Evolutionary conservation across 2,329 filamentous ascomycete genomes (phyloP), one percentile per base, ranked within the genome.

Genomic region (Clarireedia sp.): DNA sequence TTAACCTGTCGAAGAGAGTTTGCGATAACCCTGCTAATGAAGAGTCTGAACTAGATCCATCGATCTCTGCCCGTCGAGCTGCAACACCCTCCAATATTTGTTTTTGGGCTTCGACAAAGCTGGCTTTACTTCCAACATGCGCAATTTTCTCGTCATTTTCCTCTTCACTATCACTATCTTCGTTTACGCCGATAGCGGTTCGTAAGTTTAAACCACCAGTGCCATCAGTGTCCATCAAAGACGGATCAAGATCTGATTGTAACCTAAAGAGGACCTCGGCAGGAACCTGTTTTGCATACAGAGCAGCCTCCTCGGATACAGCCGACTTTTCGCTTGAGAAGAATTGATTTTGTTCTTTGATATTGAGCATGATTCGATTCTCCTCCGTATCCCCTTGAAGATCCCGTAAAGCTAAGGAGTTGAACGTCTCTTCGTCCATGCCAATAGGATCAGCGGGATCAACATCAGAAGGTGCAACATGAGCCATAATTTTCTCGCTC

Each of bases 401-500:
- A 75, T 99, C 94, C 24, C 85, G 83, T 14, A 99, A 77, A 40
- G 83, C 79, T 33, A 97, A 74, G 66, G 90, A 78, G 60, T 85
- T 82, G 66, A 86, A 94, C 0, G 86, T 85, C 40, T 83, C 79
- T 63, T 90, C 86, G 58, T 90, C 86, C 65, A 85, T 74, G 2
- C 83, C 85, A 51, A 83, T 81, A 2, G 84, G 80, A 5, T 77
- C 78, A 58, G 85, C 79, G 1, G 81, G 78, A 58, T 86, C 81
- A n/a, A 76, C 73, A 68, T 96, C 90, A 5, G 86, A 82, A 1
- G 90, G 87, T 2, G 87, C 82, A 10, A 96, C 89, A 61, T 91
- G 87, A 48, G 87, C 87, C 79, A 99, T 86, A 68, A 99, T 87
- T 72, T 95, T 96, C 70, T 94, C 90, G 64, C 90, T 96, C 55